A percentile compares a stretch with the other conserved stretches of the same genome.
phyloP scores from a whole-genome alignment of 371 early-diverging fungal species.

The Mortierella sp. region DNA sequence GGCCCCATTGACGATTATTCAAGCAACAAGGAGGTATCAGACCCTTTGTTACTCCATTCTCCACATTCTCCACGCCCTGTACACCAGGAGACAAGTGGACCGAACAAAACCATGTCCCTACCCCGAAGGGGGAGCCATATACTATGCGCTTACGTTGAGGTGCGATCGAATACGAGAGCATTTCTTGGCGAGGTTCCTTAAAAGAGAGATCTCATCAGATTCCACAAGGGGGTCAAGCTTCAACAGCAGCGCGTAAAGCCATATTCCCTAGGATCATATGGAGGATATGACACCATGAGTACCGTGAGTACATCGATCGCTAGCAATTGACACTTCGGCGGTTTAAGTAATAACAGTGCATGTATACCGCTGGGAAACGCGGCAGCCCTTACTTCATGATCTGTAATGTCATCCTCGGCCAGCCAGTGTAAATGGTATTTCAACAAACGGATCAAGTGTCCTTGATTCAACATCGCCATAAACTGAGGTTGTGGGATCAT shows the following conservation, averaged over 20 bases:
- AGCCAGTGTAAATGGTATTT: conserved; percentile 43
- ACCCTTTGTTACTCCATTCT: no score
- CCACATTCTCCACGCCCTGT: no score
- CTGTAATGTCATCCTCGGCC: conserved; percentile 30
- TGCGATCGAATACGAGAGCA: conserved; percentile 56
- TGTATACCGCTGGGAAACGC: no score
- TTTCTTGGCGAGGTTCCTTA: conserved; percentile 59
- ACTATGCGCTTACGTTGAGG: conserved; percentile 27
- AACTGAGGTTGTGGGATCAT: conserved; percentile 31
- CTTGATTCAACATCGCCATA: conserved; percentile 35
- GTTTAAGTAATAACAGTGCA: no score
- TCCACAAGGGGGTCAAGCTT: conserved; percentile 61
- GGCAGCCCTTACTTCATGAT: conserved; percentile 24
- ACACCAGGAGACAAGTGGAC: no score
- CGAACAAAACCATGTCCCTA: no score
- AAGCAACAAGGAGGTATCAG: neutral
- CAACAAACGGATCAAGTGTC: conserved; percentile 35
- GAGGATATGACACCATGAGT: neutral
- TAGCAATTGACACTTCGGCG: no score
- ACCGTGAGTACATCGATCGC: neutral
- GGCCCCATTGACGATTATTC: neutral
- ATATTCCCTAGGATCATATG: conserved; percentile 44
- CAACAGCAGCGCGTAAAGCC: conserved; percentile 62
- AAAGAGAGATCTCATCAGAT: conserved; percentile 55
- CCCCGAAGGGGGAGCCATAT: neutral